Percentiles rank a stretch among this genome's conserved stretches.
Evolutionary conservation across 805 yeast species (phyloP).

Genomic region (Priceomyces medius): DNA sequence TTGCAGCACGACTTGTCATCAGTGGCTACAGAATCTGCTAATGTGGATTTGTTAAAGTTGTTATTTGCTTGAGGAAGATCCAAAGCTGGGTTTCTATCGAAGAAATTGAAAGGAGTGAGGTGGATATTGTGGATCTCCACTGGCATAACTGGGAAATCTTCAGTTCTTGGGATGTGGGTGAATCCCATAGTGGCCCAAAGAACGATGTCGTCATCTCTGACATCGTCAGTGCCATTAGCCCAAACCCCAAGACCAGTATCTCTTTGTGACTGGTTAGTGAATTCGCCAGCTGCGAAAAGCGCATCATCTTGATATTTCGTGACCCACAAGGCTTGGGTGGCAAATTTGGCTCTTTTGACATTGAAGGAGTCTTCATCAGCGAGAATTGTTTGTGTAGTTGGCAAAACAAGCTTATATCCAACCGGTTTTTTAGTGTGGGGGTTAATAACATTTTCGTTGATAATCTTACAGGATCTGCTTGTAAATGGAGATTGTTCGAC

Average conservation of each 20-base stretch:
- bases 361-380: constrained; percentile 65
- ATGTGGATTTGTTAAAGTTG: constrained; percentile 62
- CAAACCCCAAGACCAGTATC: constrained; percentile 73
- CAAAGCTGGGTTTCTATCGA: constrained; percentile 73
- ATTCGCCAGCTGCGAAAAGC: constrained; percentile 79
- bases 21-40: constrained; percentile 15
- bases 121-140: constrained; percentile 69
- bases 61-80: constrained; percentile 74
- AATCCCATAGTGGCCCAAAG: constrained; percentile 82
- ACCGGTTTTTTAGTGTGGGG: constrained; percentile 70
- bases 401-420: constrained; percentile 71
- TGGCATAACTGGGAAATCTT: constrained; percentile 90
- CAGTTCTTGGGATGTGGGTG: constrained; percentile 80
- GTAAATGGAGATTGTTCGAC: constrained; percentile 76
- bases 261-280: constrained; percentile 72
- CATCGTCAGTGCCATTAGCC: constrained; percentile 65
- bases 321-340: constrained; percentile 80
- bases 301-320: constrained; percentile 73
- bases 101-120: constrained; percentile 71
- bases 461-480: constrained; percentile 69
- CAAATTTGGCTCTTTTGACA: constrained; percentile 68
- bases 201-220: constrained; percentile 72
- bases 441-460: constrained; percentile 71
- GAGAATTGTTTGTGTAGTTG: constrained; percentile 73
- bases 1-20: constrained; percentile 34